These are phyloP conservation scores for Sporothrix mexicana DNA, from an alignment of 2,329 filamentous ascomycete genomes.

Conservation along the genomic window DNA sequence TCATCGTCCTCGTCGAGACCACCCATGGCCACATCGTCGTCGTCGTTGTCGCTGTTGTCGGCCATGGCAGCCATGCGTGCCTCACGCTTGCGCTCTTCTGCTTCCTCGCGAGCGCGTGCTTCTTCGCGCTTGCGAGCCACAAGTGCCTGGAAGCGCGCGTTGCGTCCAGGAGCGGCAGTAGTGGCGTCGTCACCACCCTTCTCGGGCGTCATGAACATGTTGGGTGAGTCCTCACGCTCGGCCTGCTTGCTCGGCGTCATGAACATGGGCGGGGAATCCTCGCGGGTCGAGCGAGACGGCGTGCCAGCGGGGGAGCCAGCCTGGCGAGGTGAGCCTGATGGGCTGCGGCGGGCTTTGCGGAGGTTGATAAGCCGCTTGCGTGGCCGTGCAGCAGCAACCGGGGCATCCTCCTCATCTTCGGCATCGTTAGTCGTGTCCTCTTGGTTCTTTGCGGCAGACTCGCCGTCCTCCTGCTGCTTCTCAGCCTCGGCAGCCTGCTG, in stretches of 20 bases:
- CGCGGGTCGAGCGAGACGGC: conserved; percentile 17
- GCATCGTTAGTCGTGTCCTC: conserved; percentile 36
- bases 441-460: neutral
- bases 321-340: conserved; percentile 26
- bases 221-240: conserved; percentile 51
- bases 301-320: neutral
- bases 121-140: conserved; percentile 76
- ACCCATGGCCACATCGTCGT: conserved; percentile 49
- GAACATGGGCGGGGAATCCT: conserved; percentile 34
- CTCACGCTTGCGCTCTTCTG: conserved; percentile 56
- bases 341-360: conserved; percentile 39
- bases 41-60: conserved; percentile 41
- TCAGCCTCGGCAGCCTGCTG: conserved; percentile 42
- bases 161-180: conserved; percentile 45
- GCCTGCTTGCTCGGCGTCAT: conserved; percentile 34
- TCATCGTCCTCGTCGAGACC: conserved; percentile 43
- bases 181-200: conserved; percentile 42
- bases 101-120: conserved; percentile 69
- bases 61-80: conserved; percentile 48
- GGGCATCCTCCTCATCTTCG: conserved; percentile 46
- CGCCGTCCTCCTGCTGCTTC: conserved; percentile 35
- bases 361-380: conserved; percentile 42
- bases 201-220: conserved; percentile 64
- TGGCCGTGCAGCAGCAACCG: conserved; percentile 41
- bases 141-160: conserved; percentile 71